Percentiles rank a stretch among this genome's conserved stretches.
phyloP scores from a whole-genome alignment of 352 stramenopile genomes.

The Phytophthora agathidicida region DNA sequence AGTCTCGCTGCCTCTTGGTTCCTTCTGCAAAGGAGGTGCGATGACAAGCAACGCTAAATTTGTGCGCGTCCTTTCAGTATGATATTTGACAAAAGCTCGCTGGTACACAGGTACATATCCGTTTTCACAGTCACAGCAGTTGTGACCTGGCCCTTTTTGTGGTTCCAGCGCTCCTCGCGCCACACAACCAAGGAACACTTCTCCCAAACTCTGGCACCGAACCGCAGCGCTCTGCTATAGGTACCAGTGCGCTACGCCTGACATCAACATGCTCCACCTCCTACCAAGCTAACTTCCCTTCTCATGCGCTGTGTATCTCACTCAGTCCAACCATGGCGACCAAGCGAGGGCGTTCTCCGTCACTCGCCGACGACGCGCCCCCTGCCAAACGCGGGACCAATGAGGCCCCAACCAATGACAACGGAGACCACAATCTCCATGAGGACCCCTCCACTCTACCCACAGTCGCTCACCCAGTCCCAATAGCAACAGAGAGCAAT shows the following conservation, averaged over 20 bases:
- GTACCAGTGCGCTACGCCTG: neutral
- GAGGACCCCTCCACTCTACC: neutral
- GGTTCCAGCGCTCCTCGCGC: constrained; percentile 29
- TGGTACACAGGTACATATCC: neutral
- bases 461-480: neutral
- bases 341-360: constrained; percentile 30
- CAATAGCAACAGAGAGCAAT: neutral
- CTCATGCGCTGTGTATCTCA: too few species aligned
- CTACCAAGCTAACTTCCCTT: constrained; percentile 1
- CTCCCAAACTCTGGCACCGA: constrained; percentile 40
- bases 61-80: constrained; percentile 28
- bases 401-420: constrained; percentile 13
- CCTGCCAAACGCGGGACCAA: constrained; percentile 23
- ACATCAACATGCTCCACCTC: constrained; percentile 1
- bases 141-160: constrained; percentile 30
- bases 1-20: neutral
- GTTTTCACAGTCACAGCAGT: neutral
- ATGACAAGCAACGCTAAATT: constrained; percentile 16
- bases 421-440: constrained; percentile 9
- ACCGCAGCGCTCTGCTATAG: constrained; percentile 9
- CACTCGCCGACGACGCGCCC: constrained; percentile 2
- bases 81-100: constrained; percentile 8
- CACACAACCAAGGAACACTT: constrained; percentile 28
- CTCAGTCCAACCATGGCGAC: constrained; percentile 17
- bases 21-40: neutral